Percentiles rank a stretch among this genome's conserved stretches.
phyloP scores from a whole-genome alignment of 441 rosid genomes.

The Mallotus japonicus region DNA sequence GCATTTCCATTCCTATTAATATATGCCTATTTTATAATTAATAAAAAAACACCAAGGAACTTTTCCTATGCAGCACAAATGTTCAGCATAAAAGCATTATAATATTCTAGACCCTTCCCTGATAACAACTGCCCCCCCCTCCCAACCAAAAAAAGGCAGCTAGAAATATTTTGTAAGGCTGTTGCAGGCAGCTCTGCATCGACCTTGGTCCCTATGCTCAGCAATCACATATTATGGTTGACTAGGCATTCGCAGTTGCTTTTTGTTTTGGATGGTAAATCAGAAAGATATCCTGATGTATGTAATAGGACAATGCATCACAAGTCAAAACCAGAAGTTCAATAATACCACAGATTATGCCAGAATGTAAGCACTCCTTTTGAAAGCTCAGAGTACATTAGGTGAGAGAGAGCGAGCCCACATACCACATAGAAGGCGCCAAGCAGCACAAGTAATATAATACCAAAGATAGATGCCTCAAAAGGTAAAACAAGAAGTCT shows the following conservation, averaged over 20 bases:
- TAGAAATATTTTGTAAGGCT: neutral
- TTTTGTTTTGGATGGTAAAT: too few relatives aligned
- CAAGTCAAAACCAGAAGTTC: neutral
- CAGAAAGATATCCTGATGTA: too few relatives aligned
- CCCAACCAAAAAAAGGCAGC: neutral
- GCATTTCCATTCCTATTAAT: neutral
- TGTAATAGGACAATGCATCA: neutral
- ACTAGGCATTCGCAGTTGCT: neutral
- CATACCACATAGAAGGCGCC: constrained; percentile 99
- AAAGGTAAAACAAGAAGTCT: constrained; percentile 86
- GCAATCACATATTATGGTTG: neutral
- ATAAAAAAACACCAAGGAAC: neutral
- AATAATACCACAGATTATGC: constrained; percentile 7
- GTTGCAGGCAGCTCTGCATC: neutral
- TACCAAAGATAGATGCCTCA: constrained; percentile 71
- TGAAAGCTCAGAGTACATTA: constrained; percentile 1
- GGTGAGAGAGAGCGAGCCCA: constrained; percentile 17
- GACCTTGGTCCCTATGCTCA: neutral
- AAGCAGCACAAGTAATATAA: constrained; percentile 79
- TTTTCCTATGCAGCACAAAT: neutral
- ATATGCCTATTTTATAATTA: too few relatives aligned
- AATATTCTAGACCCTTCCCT: neutral
- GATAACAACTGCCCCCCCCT: too few relatives aligned
- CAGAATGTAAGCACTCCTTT: constrained; percentile 8
- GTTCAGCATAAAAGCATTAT: neutral